Evolutionary conservation across 176 grass and related monocot genomes (phyloP).

Genomic region (Saccharum spontaneum): DNA sequence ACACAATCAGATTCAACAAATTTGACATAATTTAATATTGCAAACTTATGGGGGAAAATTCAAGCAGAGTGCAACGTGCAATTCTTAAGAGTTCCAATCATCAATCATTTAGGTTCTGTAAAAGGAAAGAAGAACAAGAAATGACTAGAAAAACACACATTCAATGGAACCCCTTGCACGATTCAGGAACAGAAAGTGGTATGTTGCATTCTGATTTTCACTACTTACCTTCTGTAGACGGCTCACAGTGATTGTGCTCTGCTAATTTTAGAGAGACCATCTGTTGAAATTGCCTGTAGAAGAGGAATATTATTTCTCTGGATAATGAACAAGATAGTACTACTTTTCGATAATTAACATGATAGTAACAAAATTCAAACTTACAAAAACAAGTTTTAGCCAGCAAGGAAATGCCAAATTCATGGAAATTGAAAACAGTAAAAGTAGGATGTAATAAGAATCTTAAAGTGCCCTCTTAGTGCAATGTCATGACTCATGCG

Average conservation of each 20-base stretch:
- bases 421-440: background rate
- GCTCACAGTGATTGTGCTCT: slow-evolving; percentile 12
- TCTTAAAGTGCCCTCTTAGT: background rate
- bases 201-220: background rate
- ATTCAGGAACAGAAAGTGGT: background rate
- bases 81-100: background rate
- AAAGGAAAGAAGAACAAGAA: background rate
- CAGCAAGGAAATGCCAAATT: slow-evolving; percentile 12
- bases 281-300: slow-evolving; percentile 70
- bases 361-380: background rate
- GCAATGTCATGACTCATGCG: background rate
- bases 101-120: background rate
- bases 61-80: background rate
- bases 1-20: background rate
- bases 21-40: background rate
- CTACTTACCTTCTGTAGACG: slow-evolving; percentile 38
- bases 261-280: slow-evolving; percentile 30
- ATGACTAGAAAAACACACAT: background rate
- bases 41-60: background rate
- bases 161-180: background rate
- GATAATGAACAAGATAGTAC: background rate
- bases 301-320: slow-evolving; percentile 19
- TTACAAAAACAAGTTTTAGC: background rate
- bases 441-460: background rate
- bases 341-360: background rate